Percentiles rank a stretch among this genome's conserved stretches.
Evolutionary conservation across 768 basidiomycete species (phyloP).

Genomic region (Leucosporidium scottii): DNA sequence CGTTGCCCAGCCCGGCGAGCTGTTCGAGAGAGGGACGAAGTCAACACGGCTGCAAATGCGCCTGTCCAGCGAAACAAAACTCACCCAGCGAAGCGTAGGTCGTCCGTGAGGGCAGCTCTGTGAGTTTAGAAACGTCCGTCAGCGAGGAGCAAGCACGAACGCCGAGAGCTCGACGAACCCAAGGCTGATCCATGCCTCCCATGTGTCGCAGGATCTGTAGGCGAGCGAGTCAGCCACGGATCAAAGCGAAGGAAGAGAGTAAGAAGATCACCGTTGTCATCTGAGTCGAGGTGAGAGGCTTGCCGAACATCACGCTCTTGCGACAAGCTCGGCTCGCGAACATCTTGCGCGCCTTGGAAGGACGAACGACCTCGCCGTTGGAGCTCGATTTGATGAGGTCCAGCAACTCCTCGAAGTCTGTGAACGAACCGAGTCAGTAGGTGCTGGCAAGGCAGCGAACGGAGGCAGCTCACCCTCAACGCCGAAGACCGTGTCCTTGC

Average conservation of each 20-base stretch:
- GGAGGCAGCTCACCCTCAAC: conserved; percentile 59
- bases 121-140: background rate
- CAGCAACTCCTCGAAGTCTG: conserved; percentile 89
- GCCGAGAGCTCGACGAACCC: conserved; percentile 42
- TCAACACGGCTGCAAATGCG: background rate
- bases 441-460: background rate
- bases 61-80: background rate
- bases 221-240: background rate
- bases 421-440: conserved; percentile 9
- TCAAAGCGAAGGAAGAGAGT: too few relatives aligned
- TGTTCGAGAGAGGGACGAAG: background rate
- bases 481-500: conserved; percentile 83
- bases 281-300: conserved; percentile 63
- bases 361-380: conserved; percentile 74
- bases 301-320: conserved; percentile 84
- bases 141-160: background rate
- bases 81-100: conserved; percentile 44
- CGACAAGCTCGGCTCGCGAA: conserved; percentile 94
- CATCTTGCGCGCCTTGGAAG: conserved; percentile 88
- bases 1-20: background rate
- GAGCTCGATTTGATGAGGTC: conserved; percentile 74
- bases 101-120: conserved; percentile 40
- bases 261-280: conserved; percentile 53
- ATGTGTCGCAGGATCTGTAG: conserved; percentile 42
- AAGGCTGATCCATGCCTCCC: conserved; percentile 47